Base-by-base conservation (phyloP, 495 filamentous ascomycete genomes). In the Annulohypoxylon maeteangense region DNA sequence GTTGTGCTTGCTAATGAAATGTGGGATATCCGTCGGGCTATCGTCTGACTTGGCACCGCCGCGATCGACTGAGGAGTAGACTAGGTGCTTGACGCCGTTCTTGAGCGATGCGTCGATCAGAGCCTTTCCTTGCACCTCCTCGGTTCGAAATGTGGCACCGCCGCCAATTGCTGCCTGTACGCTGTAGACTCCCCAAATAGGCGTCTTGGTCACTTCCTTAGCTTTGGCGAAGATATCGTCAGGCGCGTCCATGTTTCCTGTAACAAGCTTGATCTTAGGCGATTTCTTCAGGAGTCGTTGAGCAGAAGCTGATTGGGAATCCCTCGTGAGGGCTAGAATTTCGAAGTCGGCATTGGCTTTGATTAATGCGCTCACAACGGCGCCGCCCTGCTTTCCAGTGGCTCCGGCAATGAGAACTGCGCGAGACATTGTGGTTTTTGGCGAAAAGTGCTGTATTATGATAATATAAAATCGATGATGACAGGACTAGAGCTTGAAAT, bases 321-420 rank as follows among this genome's bases (percentile, higher is more conserved):
- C 83, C 38, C 89, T 85, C 0, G 90, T 91, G 11, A 91, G 80
- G 11, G 87, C 90, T 0, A 91, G 83, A 62, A 92, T 88, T 44
- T 86, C 81, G 75, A 88, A 87, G 7, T 82, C 75, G 18, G 75
- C 62, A 18, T 77, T 69, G 4, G 81, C 75, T 27, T 72, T 42
- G 20, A 90, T 74, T 22, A 92, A 82, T 32, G 79, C 82, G 4
- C 81, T 78, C 68, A 92, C 82, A 23, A 90, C 75, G 3, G 86
- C 79, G 23, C 88, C 85, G 51, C 90, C 90, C 78, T 92, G 90
- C 64, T 88, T 90, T 74, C 89, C 89, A 0, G 88, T 92, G n/a
- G 87, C 90, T 8, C 89, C 89, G 11, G 86, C 87, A 36, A 92
- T 76, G 36, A 92, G 84, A 56, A 91, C 70, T 12, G 82, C 71